Evolutionary conservation across 176 grass and related monocot genomes (phyloP), one percentile per base, ranked within the genome.

Genomic region (Bothriochloa decipiens): DNA sequence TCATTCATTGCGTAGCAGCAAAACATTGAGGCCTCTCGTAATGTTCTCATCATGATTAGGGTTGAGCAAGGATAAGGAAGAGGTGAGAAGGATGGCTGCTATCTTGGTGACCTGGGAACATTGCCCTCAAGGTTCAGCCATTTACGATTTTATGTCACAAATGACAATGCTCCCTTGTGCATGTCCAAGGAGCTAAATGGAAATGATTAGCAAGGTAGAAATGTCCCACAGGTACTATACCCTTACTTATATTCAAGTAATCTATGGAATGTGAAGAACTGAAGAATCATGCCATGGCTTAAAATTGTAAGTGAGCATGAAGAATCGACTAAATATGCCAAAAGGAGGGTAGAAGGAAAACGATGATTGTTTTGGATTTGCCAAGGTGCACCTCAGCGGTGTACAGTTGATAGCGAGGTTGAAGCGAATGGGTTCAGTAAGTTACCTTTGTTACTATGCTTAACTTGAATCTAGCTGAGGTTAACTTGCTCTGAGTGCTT

Each of bases 391-490:
- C 5, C 16, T 35, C 72, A 53, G n/a, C 32, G 29, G 35, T 61
- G 41, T 57, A 46, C 29, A 4, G 41, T 41, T 0, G 11, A 42
- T 57, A 26, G 3, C 55, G 36, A 82, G 46, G 25, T 81, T 60
- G 29, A 67, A 70, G 15, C 32, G 35, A 55, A 83, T 35, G 16
- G 64, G 36, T 82, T 82, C 73, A 73, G 66, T 72, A 86, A 82
- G 52, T 78, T 82, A 9, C 52, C 63, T 20, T 76, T 77, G 11
- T 77, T 85, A 77, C 78, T 49, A 66, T 82, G 16, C 23, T 61
- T 80, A 42, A 58, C 46, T 71, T 77, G 72, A 46, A 78, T 82
- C 74, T 78, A 82, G 23, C 62, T 86, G 58, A 43, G 28, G 57
- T 40, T 57, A 74, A 78, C 73, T 6, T 65, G 65, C 43, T 46